Evolutionary conservation across 2,329 filamentous ascomycete genomes (phyloP).

Genomic region (Microdochium trichocladiopsis): DNA sequence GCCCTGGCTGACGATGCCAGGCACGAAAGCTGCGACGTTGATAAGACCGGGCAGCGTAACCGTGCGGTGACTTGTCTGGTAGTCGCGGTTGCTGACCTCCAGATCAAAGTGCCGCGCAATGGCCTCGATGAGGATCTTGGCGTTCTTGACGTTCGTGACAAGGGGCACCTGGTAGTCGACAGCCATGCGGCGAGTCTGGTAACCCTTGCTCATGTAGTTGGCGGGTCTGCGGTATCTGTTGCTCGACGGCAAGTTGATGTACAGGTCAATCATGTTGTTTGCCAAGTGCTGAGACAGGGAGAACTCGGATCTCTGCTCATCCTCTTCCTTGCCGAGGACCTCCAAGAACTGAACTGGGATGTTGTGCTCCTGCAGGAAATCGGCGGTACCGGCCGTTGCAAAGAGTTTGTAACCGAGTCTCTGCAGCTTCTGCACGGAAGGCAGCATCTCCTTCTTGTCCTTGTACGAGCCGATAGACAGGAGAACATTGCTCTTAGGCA

Average conservation of each 20-base stretch:
- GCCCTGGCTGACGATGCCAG: constrained; percentile 57
- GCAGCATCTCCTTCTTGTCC: constrained; percentile 96
- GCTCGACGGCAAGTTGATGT: constrained; percentile 98
- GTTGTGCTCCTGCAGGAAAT: constrained; percentile 90
- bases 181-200: constrained; percentile 93
- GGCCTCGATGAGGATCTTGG: constrained; percentile 93
- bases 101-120: constrained; percentile 85
- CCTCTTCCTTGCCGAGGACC: constrained; percentile 68
- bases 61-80: constrained; percentile 80
- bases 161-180: constrained; percentile 95
- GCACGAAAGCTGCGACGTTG: constrained; percentile 76
- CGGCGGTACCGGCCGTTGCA: constrained; percentile 90
- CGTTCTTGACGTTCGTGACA: constrained; percentile 98
- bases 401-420: constrained; percentile 93
- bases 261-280: constrained; percentile 96
- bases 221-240: constrained; percentile 95
- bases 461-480: constrained; percentile 96
- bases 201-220: constrained; percentile 98
- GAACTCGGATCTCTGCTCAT: constrained; percentile 90
- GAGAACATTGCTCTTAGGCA: constrained; percentile 92
- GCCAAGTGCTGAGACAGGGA: constrained; percentile 94
- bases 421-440: constrained; percentile 83
- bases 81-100: constrained; percentile 76
- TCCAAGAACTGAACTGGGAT: constrained; percentile 92
- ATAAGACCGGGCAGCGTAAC: constrained; percentile 67